These are phyloP conservation scores for Sambucus nigra DNA, from an alignment of 129 eudicot genomes.

Conservation along the genomic window DNA sequence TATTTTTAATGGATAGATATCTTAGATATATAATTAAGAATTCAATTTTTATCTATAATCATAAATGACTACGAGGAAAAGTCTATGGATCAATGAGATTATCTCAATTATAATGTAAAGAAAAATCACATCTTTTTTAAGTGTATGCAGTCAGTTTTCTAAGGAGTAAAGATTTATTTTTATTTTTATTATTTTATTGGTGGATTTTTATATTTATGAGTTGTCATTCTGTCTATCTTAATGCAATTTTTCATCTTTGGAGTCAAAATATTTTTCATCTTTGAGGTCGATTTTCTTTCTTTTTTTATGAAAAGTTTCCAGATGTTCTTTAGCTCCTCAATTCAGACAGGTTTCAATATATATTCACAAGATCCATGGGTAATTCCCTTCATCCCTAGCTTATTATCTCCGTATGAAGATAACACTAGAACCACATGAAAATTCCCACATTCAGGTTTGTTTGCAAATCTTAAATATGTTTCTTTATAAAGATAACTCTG, in stretches of 20 bases:
- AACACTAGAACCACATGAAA: conserved; percentile 31
- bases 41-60: not conserved
- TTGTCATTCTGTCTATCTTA: no score
- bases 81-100: not conserved
- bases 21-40: not conserved
- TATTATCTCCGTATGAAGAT: conserved; percentile 53
- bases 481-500: no score
- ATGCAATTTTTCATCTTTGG: no score
- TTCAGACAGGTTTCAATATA: conserved; percentile 51
- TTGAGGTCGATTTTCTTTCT: conserved; percentile 37
- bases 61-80: not conserved
- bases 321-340: conserved; percentile 54
- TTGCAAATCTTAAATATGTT: no score
- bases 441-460: not conserved
- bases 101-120: not conserved
- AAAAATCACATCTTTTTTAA: not conserved
- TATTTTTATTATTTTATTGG: no score
- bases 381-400: conserved; percentile 63
- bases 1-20: not conserved
- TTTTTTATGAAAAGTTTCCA: conserved; percentile 62
- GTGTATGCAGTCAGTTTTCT: not conserved
- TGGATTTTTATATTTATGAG: no score
- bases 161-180: no score
- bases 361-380: conserved; percentile 69
- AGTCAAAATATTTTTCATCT: conserved; percentile 27